Conservation (phyloP, 106 monocot species). For the Dendrobium chrysotoxum region DNA sequence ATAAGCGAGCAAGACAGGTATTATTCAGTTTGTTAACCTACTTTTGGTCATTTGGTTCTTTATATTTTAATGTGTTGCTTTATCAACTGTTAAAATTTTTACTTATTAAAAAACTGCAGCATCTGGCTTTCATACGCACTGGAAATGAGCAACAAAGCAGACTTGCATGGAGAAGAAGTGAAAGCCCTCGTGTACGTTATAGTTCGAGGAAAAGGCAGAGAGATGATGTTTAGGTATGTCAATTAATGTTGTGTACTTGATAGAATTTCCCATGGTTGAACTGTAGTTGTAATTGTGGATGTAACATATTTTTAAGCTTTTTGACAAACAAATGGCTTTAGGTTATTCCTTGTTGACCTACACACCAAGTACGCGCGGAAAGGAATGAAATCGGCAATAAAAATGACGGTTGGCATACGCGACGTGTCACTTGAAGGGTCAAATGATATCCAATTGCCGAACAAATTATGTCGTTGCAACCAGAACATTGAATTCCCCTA, state of each 20-base stretch:
- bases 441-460: too few species aligned
- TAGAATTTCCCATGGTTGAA: not conserved
- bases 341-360: too few species aligned
- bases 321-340: not conserved
- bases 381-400: too few species aligned
- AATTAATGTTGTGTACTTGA: not conserved
- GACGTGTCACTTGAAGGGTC: too few species aligned
- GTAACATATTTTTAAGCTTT: not conserved
- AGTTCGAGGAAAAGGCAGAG: slow-evolving; percentile 41
- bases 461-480: too few species aligned
- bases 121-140: slow-evolving; percentile 61
- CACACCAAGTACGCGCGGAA: too few species aligned
- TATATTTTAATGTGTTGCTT: not conserved
- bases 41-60: not conserved
- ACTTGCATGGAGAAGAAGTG: slow-evolving; percentile 76
- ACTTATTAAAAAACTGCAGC: slow-evolving; percentile 36
- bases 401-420: too few species aligned
- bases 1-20: slow-evolving; percentile 98
- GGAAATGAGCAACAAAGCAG: slow-evolving; percentile 90
- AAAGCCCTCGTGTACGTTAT: slow-evolving; percentile 31
- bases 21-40: not conserved
- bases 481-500: too few species aligned
- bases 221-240: slow-evolving; percentile 26
- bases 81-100: not conserved
- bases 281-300: not conserved